phyloP scores from a whole-genome alignment of 345 rosid genomes.

The Hevea brasiliensis region DNA sequence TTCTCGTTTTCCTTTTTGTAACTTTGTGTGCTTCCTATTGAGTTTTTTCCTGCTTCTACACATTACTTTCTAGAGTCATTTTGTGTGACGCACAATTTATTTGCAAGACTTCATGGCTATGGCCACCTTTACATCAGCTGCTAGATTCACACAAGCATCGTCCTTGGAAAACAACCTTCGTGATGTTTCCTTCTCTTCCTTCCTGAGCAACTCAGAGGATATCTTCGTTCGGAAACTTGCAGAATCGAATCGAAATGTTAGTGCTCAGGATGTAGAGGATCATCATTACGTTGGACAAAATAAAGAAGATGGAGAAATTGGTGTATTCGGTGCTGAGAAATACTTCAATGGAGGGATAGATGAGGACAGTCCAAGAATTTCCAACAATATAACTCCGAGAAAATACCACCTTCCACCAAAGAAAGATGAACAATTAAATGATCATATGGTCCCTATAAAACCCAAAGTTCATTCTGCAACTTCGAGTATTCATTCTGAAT shows the following conservation, averaged over 20 bases:
- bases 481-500: constrained; percentile 53
- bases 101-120: constrained; percentile 19
- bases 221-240: constrained; percentile 36
- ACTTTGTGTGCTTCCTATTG: not conserved
- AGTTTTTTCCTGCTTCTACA: constrained; percentile 10
- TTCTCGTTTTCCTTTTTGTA: not conserved
- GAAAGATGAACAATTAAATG: constrained; percentile 17
- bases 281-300: constrained; percentile 28
- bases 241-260: constrained; percentile 17
- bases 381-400: constrained; percentile 20
- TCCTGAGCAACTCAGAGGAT: constrained; percentile 45
- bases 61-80: too few relatives aligned
- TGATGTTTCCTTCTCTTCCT: constrained; percentile 55
- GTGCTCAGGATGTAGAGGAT: constrained; percentile 16
- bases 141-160: constrained; percentile 26
- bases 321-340: constrained; percentile 81
- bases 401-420: constrained; percentile 9
- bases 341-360: constrained; percentile 71
- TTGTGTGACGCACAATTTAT: too few relatives aligned
- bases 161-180: constrained; percentile 31
- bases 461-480: constrained; percentile 39
- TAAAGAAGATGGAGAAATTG: constrained; percentile 59
- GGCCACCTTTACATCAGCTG: constrained; percentile 30
- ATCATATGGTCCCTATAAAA: constrained; percentile 19
- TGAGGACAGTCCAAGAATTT: constrained; percentile 37